Base-by-base conservation (phyloP, 192 early-diverging fungal genomes). In the Gaertneriomyces semiglobifer region DNA sequence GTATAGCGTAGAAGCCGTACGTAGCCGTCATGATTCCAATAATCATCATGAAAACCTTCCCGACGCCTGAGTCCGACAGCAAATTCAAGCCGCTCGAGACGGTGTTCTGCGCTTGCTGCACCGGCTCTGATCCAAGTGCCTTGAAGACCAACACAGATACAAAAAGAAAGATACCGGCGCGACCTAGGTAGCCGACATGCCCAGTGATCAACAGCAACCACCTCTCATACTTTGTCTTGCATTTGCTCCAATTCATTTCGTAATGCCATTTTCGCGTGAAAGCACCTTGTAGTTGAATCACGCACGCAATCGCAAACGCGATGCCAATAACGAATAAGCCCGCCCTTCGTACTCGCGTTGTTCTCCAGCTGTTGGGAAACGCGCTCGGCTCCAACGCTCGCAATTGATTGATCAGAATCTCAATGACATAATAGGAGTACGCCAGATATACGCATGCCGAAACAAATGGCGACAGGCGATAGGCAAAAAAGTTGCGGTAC, bases 81-180 rank as follows among this genome's bases (percentile, higher is more conserved):
- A 56, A 54, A 11, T 10, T 12, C 14, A 70, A 38, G 1, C 68
- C 68, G 50, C 57, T 54, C 19, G 60, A 43, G 16, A 70, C 54
- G 6, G 52, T 9, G 20, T 62, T 54, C 19, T 60, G 53, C 16
- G 46, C 19, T 44, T 70, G 60, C 18, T 44, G 51, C 7, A 63
- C 68, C n/a, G 66, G 66, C n/a, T 52, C 58, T 14, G 11, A 25
- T 33, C 25, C 25, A 10, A 68, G 58, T 6, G 65, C 53, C 38
- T 65, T 62, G 57, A 78, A 74, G 70, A 79, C 66, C 43, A 76
- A 68, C 0, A 76, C 71, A 1, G 68, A 65, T 8, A 81, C 79
- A 68, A 77, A 81, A 52, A 81, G 58, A 58, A 81, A 81, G 5
- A 81, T 71, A 25, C 79, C 79, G 1, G 76, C 79, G 11, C 79